Evolutionary conservation across 2,329 filamentous ascomycete species (phyloP).

Genomic region (Phialocephala sp.): DNA sequence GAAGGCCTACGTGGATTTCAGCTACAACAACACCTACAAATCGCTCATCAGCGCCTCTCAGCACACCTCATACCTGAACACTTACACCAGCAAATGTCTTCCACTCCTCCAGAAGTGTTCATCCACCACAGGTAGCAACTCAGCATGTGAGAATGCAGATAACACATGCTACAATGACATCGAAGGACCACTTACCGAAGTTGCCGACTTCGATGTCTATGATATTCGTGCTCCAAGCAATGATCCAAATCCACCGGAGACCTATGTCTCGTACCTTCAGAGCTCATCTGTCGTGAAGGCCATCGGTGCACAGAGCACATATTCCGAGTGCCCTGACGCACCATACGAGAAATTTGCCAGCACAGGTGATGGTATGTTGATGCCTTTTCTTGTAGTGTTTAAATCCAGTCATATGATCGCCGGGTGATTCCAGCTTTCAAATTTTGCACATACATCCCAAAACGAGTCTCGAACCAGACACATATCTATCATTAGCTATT

Average conservation of each 20-base stretch:
- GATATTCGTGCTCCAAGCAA: slow-evolving; percentile 39
- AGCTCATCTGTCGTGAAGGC: slow-evolving; percentile 45
- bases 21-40: slow-evolving; percentile 46
- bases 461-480: too few relatives aligned
- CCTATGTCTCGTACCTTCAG: slow-evolving; percentile 50
- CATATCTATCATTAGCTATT: too few relatives aligned
- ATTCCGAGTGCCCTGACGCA: slow-evolving; percentile 48
- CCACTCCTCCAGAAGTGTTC: slow-evolving; percentile 48
- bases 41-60: slow-evolving; percentile 46
- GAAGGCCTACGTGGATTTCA: slow-evolving; percentile 38
- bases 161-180: slow-evolving; percentile 38
- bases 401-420: background rate
- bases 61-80: slow-evolving; percentile 41
- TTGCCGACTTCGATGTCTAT: slow-evolving; percentile 41
- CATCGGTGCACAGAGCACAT: slow-evolving; percentile 52
- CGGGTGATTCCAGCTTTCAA: too few relatives aligned
- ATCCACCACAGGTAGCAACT: slow-evolving; percentile 70
- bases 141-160: slow-evolving; percentile 75
- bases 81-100: slow-evolving; percentile 46
- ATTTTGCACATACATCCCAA: too few relatives aligned
- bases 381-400: background rate
- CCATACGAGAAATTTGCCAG: slow-evolving; percentile 46
- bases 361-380: slow-evolving; percentile 48
- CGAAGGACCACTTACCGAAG: slow-evolving; percentile 43
- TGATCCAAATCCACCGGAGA: slow-evolving; percentile 44